These are phyloP conservation scores for Penicillium glabrum DNA, from an alignment of 2,329 filamentous ascomycete genomes.

Conservation along the genomic window DNA sequence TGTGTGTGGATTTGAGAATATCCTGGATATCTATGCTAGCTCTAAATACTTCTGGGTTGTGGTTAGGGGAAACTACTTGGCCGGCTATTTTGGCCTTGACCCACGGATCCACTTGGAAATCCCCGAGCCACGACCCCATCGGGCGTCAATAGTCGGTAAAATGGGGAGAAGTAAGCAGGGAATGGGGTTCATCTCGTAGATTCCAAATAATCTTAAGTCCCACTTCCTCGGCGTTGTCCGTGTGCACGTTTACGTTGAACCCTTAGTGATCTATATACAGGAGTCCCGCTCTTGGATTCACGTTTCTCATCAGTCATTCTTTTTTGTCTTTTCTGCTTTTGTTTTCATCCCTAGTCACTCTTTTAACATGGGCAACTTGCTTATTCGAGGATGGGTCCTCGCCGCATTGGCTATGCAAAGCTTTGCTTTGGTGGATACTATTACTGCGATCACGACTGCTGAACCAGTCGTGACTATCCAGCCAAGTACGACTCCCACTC, in stretches of 20 bases:
- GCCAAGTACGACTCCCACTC: neutral
- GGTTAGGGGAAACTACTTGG: neutral
- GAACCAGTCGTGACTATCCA: neutral
- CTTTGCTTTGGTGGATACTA: neutral
- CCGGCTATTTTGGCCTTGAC: neutral
- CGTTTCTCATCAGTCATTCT: neutral
- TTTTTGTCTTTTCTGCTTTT: neutral
- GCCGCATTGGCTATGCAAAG: neutral
- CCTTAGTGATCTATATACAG: neutral
- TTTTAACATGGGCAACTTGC: neutral
- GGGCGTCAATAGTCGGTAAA: neutral
- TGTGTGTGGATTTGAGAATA: neutral
- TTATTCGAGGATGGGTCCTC: conserved; percentile 6
- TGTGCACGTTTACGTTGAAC: neutral
- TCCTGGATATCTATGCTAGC: no score
- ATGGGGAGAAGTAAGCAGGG: neutral
- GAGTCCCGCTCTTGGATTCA: neutral
- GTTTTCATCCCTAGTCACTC: neutral
- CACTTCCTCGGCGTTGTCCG: neutral
- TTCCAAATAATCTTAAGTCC: neutral
- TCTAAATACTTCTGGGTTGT: neutral
- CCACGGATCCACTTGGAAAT: neutral
- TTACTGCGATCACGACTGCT: neutral
- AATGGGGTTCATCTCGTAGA: fast-evolving
- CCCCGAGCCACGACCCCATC: neutral